These are phyloP conservation scores for Cyathus striatus DNA, from an alignment of 768 basidiomycete species.

Conservation along the genomic window DNA sequence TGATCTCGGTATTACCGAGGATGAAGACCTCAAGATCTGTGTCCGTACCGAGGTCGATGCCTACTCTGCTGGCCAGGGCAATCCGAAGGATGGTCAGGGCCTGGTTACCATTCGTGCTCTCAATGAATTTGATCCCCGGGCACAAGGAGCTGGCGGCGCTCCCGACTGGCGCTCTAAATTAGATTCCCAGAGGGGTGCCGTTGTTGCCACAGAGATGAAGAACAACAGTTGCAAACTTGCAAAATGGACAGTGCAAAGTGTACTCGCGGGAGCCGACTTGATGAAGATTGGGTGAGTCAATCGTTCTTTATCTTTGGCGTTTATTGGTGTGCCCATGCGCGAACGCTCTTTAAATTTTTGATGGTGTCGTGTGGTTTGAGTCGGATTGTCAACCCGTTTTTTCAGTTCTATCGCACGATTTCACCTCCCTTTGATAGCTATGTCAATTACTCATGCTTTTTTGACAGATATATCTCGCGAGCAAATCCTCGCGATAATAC, in stretches of 20 bases:
- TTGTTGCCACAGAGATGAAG: slow-evolving; percentile 99
- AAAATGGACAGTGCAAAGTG: slow-evolving; percentile 94
- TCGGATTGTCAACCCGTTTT: too few species aligned
- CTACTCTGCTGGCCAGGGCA: slow-evolving; percentile 58
- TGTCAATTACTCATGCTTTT: slow-evolving; percentile 10
- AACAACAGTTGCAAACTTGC: slow-evolving; percentile 98
- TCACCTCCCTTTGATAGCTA: slow-evolving; percentile 6
- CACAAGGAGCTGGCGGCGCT: slow-evolving; percentile 87
- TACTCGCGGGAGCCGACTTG: slow-evolving; percentile 90
- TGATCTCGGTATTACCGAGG: slow-evolving; percentile 85
- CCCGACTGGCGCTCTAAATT: slow-evolving; percentile 99
- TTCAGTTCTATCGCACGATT: too few species aligned
- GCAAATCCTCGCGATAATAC: slow-evolving; percentile 91
- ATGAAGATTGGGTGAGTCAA: slow-evolving; percentile 91
- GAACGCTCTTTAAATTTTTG: slow-evolving; percentile 5
- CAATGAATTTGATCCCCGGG: slow-evolving; percentile 93
- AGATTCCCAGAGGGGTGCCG: slow-evolving; percentile 94
- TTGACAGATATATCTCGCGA: slow-evolving; percentile 85
- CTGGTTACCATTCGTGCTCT: slow-evolving; percentile 90
- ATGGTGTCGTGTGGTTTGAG: neutral
- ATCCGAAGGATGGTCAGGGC: slow-evolving; percentile 65
- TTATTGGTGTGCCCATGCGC: neutral
- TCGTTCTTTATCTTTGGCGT: neutral
- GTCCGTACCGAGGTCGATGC: slow-evolving; percentile 97
- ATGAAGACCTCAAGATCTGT: slow-evolving; percentile 87